Percentiles rank a stretch among this genome's conserved stretches.
Conservation (phyloP, 495 filamentous ascomycete species). For the Rostrohypoxylon terebratum region DNA sequence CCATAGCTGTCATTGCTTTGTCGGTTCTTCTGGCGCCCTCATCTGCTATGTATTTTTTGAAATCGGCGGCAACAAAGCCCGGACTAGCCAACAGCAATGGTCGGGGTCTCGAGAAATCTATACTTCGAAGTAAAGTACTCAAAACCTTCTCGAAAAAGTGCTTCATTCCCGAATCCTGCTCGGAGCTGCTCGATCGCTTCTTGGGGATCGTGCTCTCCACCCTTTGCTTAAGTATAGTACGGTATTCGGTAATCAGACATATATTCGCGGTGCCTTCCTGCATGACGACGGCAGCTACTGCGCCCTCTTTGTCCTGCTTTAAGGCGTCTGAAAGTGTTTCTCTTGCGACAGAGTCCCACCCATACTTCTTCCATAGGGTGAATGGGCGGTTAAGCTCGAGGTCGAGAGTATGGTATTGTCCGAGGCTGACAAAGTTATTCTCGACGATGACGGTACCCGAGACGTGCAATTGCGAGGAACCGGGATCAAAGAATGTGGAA, state of each 20-base stretch:
- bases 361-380: constrained; percentile 85
- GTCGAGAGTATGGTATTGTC: constrained; percentile 90
- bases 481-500: constrained; percentile 89
- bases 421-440: constrained; percentile 84
- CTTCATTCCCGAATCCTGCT: constrained; percentile 80
- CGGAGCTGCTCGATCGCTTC: constrained; percentile 72
- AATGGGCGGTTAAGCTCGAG: constrained; percentile 76
- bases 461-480: constrained; percentile 84
- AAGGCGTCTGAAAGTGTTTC: constrained; percentile 82
- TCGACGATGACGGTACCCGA: constrained; percentile 83
- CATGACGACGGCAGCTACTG: constrained; percentile 91
- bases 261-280: constrained; percentile 94
- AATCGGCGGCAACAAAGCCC: constrained; percentile 83
- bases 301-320: constrained; percentile 78
- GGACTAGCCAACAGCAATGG: constrained; percentile 91
- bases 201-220: constrained; percentile 86
- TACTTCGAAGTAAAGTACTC: constrained; percentile 77
- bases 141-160: constrained; percentile 85
- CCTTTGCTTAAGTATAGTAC: constrained; percentile 86
- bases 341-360: constrained; percentile 91
- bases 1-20: constrained; percentile 68
- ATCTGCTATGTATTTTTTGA: constrained; percentile 81
- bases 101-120: constrained; percentile 76
- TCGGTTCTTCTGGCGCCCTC: constrained; percentile 76
- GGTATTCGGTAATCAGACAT: constrained; percentile 90